Conservation (phyloP, 495 filamentous ascomycete species). For the Penicillium ucsense region DNA sequence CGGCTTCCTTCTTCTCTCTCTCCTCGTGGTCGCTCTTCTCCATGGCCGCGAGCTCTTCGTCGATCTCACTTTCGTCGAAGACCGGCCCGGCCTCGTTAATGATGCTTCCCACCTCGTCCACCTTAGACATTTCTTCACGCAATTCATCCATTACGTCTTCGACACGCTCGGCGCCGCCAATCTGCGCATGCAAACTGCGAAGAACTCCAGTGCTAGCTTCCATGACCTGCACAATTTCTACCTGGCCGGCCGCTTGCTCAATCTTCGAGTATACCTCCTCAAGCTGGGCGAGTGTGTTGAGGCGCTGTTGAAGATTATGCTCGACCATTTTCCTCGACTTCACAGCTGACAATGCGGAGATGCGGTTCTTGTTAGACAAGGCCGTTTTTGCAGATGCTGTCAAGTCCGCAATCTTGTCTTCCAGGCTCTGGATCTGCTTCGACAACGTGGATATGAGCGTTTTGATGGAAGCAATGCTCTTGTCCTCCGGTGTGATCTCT, state of each 20-base stretch:
- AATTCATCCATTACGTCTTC: slow-evolving; percentile 65
- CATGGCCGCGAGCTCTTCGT: slow-evolving; percentile 76
- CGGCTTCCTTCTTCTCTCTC: slow-evolving; percentile 41
- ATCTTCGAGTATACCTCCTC: slow-evolving; percentile 74
- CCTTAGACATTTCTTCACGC: slow-evolving; percentile 68
- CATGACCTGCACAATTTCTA: slow-evolving; percentile 73
- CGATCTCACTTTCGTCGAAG: slow-evolving; percentile 76
- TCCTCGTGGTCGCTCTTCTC: slow-evolving; percentile 55
- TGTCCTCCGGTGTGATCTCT: slow-evolving; percentile 63
- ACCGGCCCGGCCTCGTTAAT: slow-evolving; percentile 52
- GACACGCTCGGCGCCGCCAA: slow-evolving; percentile 68
- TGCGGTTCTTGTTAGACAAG: slow-evolving; percentile 57
- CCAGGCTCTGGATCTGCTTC: slow-evolving; percentile 53
- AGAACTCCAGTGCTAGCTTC: slow-evolving; percentile 64
- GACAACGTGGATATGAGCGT: slow-evolving; percentile 52
- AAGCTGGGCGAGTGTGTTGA: slow-evolving; percentile 64
- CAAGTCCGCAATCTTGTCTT: slow-evolving; percentile 38
- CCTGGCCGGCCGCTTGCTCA: slow-evolving; percentile 74
- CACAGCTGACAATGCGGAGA: slow-evolving; percentile 66
- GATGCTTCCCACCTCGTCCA: slow-evolving; percentile 71
- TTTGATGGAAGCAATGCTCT: slow-evolving; percentile 69
- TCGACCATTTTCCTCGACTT: slow-evolving; percentile 74
- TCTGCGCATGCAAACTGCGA: slow-evolving; percentile 58
- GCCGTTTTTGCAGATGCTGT: slow-evolving; percentile 54
- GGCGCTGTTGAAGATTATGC: slow-evolving; percentile 54